Conservation (phyloP, 2,329 filamentous ascomycete genomes). For the Cadophora sp. region DNA sequence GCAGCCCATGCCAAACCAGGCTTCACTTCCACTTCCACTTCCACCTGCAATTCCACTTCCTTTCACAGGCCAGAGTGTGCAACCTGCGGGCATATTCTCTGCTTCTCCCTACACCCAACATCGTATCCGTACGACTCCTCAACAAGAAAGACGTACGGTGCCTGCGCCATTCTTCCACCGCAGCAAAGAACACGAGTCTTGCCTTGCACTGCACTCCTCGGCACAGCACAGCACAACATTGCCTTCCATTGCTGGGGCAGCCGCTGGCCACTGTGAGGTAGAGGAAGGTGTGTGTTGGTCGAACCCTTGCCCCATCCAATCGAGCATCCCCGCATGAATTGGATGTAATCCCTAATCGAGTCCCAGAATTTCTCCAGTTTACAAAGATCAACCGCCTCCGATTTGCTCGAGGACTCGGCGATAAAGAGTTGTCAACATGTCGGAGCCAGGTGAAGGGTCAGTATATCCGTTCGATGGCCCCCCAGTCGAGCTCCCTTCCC, state of each 20-base stretch:
- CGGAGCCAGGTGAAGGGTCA: conserved; percentile 16
- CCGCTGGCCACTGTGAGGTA: neutral
- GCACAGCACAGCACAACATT: conserved; percentile 3
- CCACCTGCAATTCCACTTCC: neutral
- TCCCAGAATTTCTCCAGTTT: conserved; percentile 4
- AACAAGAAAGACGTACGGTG: conserved; percentile 1
- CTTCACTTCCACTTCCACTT: neutral
- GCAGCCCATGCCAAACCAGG: neutral
- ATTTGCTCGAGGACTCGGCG: neutral
- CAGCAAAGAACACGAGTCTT: conserved; percentile 6
- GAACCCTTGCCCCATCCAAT: neutral
- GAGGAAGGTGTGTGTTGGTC: conserved; percentile 8
- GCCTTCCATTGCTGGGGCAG: neutral
- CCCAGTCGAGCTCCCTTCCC: neutral
- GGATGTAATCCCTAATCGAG: conserved; percentile 14
- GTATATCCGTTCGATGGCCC: neutral
- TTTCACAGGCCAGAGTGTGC: conserved; percentile 16
- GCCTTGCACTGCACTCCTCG: conserved; percentile 1
- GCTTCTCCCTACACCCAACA: neutral
- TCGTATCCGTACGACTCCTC: neutral
- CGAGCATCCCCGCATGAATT: conserved; percentile 12
- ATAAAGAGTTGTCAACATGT: conserved; percentile 7
- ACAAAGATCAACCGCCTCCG: neutral
- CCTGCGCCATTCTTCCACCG: conserved; percentile 13
- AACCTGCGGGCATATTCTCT: conserved; percentile 10